A percentile compares a stretch with the other conserved stretches of the same genome.
These are phyloP conservation scores for Aspergillus tamarii DNA, from an alignment of 2,329 filamentous ascomycete genomes.

Conservation along the genomic window DNA sequence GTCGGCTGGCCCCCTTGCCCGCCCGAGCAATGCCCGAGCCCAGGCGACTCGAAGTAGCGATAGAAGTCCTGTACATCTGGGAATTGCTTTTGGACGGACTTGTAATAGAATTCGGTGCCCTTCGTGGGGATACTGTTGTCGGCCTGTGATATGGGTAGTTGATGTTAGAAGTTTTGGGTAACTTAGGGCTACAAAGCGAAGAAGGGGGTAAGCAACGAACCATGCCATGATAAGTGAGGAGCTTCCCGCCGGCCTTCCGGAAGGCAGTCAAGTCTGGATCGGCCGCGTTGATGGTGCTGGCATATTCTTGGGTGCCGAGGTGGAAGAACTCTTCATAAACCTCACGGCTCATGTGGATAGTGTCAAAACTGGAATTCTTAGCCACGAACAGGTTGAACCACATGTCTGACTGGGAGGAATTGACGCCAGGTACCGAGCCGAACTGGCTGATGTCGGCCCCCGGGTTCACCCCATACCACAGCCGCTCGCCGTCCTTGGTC, in stretches of 20 bases:
- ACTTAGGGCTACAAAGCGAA: background rate
- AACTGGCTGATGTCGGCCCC: background rate
- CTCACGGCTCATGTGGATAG: background rate
- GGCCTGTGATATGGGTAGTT: too few species aligned
- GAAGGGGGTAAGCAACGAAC: constrained; percentile 13
- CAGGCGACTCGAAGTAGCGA: constrained; percentile 41
- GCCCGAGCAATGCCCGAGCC: constrained; percentile 36
- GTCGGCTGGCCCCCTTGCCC: constrained; percentile 23
- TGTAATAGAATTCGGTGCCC: constrained; percentile 40
- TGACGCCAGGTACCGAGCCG: background rate
- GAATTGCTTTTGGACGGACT: constrained; percentile 29
- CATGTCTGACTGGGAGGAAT: too few species aligned
- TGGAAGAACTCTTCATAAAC: constrained; percentile 17
- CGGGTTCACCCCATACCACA: background rate
- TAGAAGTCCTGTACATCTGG: constrained; percentile 34
- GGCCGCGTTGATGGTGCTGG: constrained; percentile 36
- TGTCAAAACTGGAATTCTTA: background rate
- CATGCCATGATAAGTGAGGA: constrained; percentile 48
- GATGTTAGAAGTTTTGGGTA: background rate
- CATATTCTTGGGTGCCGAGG: constrained; percentile 29
- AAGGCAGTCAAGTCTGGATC: constrained; percentile 43
- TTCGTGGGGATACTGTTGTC: constrained; percentile 31
- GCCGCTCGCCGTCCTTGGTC: background rate
- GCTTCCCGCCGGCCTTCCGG: constrained; percentile 38
- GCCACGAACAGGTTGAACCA: background rate